These are phyloP conservation scores for Cafeteria roenbergensis DNA, from an alignment of 108 stramenopile genomes.

Conservation along the genomic window DNA sequence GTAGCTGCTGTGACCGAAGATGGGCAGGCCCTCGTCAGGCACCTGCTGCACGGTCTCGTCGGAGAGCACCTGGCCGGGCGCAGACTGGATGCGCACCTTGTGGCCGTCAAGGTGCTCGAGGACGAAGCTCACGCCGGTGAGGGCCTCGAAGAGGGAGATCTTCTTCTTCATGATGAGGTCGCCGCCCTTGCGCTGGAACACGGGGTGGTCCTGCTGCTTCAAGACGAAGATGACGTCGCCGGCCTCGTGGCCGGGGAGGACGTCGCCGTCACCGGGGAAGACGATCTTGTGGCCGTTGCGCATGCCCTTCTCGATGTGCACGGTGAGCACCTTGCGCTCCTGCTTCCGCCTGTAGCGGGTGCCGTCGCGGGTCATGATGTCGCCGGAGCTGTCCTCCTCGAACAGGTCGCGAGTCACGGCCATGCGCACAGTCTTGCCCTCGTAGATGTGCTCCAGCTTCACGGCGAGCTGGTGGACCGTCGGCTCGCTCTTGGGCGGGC, in stretches of 20 bases:
- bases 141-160: conserved; percentile 73
- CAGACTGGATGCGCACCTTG: conserved; percentile 26
- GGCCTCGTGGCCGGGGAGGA: conserved; percentile 80
- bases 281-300: conserved; percentile 74
- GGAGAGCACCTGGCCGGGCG: conserved; percentile 18
- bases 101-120: conserved; percentile 41
- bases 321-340: conserved; percentile 83
- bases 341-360: conserved; percentile 54
- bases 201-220: conserved; percentile 84
- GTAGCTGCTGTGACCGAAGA: conserved; percentile 1
- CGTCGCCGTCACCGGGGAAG: conserved; percentile 85
- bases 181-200: conserved; percentile 90
- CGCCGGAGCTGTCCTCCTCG: conserved; percentile 66
- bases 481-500: conserved; percentile 61
- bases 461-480: conserved; percentile 84
- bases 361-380: conserved; percentile 61
- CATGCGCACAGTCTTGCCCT: conserved; percentile 86
- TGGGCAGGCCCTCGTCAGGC: conserved; percentile 43
- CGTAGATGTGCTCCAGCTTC: conserved; percentile 87
- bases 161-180: conserved; percentile 82
- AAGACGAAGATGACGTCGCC: conserved; percentile 92
- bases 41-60: conserved; percentile 19
- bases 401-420: conserved; percentile 79
- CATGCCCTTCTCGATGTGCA: conserved; percentile 88
- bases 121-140: conserved; percentile 38